These are phyloP conservation scores for Sclerotinia nivalis DNA, from an alignment of 2,329 filamentous ascomycete genomes.

Conservation along the genomic window DNA sequence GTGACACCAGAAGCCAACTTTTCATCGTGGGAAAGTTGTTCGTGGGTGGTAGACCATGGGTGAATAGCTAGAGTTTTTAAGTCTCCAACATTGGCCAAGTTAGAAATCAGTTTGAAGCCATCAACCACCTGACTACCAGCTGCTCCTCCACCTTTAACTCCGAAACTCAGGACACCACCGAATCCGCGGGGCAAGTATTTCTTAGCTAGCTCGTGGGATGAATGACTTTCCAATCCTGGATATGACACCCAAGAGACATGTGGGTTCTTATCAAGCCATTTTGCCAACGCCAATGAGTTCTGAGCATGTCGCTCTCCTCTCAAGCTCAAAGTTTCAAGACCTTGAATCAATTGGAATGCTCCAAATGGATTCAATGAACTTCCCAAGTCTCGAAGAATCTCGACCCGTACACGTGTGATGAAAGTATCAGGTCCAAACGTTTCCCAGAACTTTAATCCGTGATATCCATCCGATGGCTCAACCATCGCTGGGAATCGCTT, in stretches of 20 bases:
- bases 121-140: constrained; percentile 89
- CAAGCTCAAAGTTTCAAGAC: constrained; percentile 85
- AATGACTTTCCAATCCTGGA: constrained; percentile 80
- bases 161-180: constrained; percentile 90
- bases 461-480: constrained; percentile 85
- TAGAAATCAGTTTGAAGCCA: constrained; percentile 91
- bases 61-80: constrained; percentile 94
- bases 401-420: constrained; percentile 81
- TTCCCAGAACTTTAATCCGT: constrained; percentile 92
- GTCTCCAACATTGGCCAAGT: constrained; percentile 94
- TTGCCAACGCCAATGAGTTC: constrained; percentile 78
- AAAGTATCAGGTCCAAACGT: constrained; percentile 82
- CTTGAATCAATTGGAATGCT: constrained; percentile 86
- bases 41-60: constrained; percentile 92
- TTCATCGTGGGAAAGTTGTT: constrained; percentile 85
- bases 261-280: constrained; percentile 78
- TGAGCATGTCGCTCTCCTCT: constrained; percentile 82
- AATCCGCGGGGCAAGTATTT: constrained; percentile 83
- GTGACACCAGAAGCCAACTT: constrained; percentile 79
- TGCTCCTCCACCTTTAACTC: constrained; percentile 83
- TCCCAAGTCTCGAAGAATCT: constrained; percentile 85
- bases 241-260: constrained; percentile 94
- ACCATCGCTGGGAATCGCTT: constrained; percentile 92
- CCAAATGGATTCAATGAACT: constrained; percentile 83
- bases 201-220: constrained; percentile 76